Evolutionary conservation across 768 basidiomycete species (phyloP).

Genomic region (Nidularia sp.): DNA sequence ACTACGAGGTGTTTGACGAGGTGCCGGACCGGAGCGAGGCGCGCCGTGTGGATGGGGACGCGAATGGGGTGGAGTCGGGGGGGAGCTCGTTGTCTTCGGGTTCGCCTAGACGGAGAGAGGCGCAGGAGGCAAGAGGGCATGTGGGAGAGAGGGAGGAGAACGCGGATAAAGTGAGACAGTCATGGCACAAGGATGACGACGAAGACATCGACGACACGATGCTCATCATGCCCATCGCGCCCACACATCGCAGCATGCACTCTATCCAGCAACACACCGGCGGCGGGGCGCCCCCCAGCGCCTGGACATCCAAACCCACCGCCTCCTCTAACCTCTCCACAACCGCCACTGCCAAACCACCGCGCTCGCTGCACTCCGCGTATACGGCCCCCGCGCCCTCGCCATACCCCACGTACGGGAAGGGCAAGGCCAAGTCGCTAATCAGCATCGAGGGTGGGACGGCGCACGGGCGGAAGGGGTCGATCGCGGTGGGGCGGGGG

Average conservation of each 20-base stretch:
- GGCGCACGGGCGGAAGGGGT: conserved; percentile 38
- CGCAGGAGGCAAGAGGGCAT: conserved; percentile 30
- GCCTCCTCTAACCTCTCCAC: conserved; percentile 10
- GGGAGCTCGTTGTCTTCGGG: conserved; percentile 10
- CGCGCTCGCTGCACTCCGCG: conserved; percentile 14
- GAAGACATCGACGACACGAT: conserved; percentile 76
- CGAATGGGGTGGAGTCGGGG: neutral
- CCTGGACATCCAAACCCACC: conserved; percentile 18
- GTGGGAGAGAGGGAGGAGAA: no score
- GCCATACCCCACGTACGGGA: conserved; percentile 15
- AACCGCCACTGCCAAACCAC: conserved; percentile 18
- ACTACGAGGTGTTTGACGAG: conserved; percentile 86
- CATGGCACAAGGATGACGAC: conserved; percentile 33
- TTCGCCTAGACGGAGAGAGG: conserved; percentile 9
- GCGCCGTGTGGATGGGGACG: conserved; percentile 15
- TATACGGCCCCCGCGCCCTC: conserved; percentile 10
- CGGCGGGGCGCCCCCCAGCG: conserved; percentile 25
- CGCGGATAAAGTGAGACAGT: no score
- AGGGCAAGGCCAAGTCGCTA: conserved; percentile 49
- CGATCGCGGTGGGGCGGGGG: conserved; percentile 64
- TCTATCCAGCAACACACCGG: conserved; percentile 3
- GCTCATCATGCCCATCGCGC: conserved; percentile 70
- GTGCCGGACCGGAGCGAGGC: conserved; percentile 69
- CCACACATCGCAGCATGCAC: conserved; percentile 18
- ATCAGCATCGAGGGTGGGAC: conserved; percentile 59